Base-by-base conservation (phyloP, 2,329 filamentous ascomycete species). In the Calonectria henricotiae region DNA sequence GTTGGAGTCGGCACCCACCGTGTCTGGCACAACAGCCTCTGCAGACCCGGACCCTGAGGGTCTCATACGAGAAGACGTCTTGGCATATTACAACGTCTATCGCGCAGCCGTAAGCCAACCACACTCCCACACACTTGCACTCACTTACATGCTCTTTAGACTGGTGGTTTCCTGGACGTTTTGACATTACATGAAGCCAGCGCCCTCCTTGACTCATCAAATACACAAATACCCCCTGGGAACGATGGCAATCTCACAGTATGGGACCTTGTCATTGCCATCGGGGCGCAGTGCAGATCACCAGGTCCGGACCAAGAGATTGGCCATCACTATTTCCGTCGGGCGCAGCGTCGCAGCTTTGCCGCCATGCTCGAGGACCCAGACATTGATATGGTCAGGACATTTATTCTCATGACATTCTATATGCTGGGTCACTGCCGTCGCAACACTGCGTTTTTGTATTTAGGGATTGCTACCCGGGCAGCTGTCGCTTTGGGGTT, bases 391-490 rank as follows among this genome's bases (percentile, higher is more conserved):
- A 75, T 78, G 74, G 74, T 78, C 1, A 68, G 75, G 7, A 69
- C 71, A 0, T 78, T 78, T 30, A 62, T 78, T 3, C 73, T 94
- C 81, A 93, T 94, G 82, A 93, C 90, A 8, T 92, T 92, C 17
- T 94, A 92, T 86, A 91, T 94, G 83, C 88, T 93, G 39, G 89
- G 89, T 39, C 77, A 82, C 46, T 85, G 89, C 71, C 83, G 88
- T 72, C 91, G 90, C 73, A 91, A 94, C 83, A 85, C 89, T 0
- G 89, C 89, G 0, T 91, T 90, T 64, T 90, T 91, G 87, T 91
- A 91, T 66, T 78, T 91, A 2, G 89, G 89, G 0, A 86, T 91
- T 9, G 89, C 89, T 1, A 83, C 87, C 0, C 86, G 88, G 64
- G 87, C 89, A 0, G 89, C 89, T 0, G 86, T 87, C 4, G 87